phyloP scores from a whole-genome alignment of 2,329 filamentous ascomycete genomes.

The Fusarium lyarnte region DNA sequence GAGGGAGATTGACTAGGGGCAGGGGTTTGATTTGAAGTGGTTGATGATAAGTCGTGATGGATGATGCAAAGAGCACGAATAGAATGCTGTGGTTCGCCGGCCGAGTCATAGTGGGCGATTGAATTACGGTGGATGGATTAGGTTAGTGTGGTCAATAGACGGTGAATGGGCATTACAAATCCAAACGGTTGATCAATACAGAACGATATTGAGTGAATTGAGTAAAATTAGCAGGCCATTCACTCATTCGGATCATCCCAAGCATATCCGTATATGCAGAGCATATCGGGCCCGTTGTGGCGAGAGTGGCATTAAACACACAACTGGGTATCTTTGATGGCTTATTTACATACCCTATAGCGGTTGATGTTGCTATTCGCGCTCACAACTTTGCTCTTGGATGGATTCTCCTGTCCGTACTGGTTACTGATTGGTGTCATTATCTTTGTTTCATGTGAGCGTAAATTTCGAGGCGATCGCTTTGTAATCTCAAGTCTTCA shows the following conservation, averaged over 20 bases:
- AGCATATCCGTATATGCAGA: neutral
- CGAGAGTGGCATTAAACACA: neutral
- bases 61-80: constrained; percentile 37
- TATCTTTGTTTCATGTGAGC: fast-evolving
- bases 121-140: constrained; percentile 13
- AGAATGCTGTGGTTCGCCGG: constrained; percentile 34
- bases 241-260: neutral
- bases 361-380: no score
- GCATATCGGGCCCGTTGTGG: neutral
- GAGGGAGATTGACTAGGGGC: neutral
- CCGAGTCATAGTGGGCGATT: constrained; percentile 24
- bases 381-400: no score
- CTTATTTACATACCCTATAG: neutral
- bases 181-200: neutral
- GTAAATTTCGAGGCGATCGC: neutral
- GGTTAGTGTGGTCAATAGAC: constrained; percentile 15
- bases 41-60: constrained; percentile 29
- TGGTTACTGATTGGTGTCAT: neutral
- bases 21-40: neutral
- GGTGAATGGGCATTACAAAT: constrained; percentile 5
- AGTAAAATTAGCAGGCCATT: no score
- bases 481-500: constrained; percentile 17
- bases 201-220: neutral
- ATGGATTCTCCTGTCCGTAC: no score
- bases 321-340: no score